Base-by-base conservation (phyloP, 768 basidiomycete genomes). In the Leccinum disarticulatum region DNA sequence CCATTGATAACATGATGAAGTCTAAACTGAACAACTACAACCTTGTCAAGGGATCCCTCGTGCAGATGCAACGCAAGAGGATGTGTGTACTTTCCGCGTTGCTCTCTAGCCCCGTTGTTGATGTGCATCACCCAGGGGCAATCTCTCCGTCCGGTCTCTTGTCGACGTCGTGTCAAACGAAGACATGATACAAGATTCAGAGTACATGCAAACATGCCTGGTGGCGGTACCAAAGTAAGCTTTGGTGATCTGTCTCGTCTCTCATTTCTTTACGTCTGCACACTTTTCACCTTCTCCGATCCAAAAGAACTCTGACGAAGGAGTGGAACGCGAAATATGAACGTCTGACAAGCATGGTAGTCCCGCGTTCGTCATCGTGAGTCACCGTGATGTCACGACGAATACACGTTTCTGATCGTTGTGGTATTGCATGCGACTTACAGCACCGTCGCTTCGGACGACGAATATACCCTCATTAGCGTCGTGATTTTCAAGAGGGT, bases 1-100 rank as follows among this genome's bases (percentile, higher is more conserved):
- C 93, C 22, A 94, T 98, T 62, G 97, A 99, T 74, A 91, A 90
- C 69, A 87, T 91, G 41, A 91, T 97, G 84, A 96, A 96, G 78
- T 79, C 86, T 46, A 98, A 97, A 75, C 77, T 94, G 43, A 91
- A 88, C 66, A 88, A 86, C 70, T 99, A 99, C 76, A 95, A 95
- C 70, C 77, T 96, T 13, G 90, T 93, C 52, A 99, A 99, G 74
- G 96, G 96, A 0, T 88, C 91, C 51, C 79, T 98, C 54, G 84
- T 87, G 4, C 90, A 93, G 69, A 87, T 98, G 82, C 93, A 96
- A 70, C 87, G 97, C 66, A 98, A 94, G 86, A 90, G 91, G 80
- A 86, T 85, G 95, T 96, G 70, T 58, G 82, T 76, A 54, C 27
- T 41, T 17, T 22, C 43, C 57, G 36, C 51, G 56, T 17, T 55